Base-by-base conservation (phyloP, 495 filamentous ascomycete species). In the Tuber indicum region DNA sequence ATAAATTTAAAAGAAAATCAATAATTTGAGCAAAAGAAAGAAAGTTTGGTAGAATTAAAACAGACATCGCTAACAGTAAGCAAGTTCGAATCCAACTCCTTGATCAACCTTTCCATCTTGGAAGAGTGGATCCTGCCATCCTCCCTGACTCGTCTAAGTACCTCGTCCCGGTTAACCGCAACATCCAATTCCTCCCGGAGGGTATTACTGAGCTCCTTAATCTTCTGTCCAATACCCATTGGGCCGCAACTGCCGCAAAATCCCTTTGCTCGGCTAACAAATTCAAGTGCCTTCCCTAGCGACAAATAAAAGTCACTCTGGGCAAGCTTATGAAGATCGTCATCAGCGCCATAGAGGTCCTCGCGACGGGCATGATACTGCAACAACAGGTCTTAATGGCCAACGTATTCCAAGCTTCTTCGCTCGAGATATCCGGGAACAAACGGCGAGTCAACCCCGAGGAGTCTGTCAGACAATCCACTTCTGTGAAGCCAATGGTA, bases 401-500 rank as follows among this genome's bases (percentile, higher is more conserved):
- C 86, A 23, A 92, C 86, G 74, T 92, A 89, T 7, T 90, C 89
- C 3, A 85, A 83, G 5, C 92, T 90, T 70, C 91, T 91, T 71
- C 91, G 89, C 77, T 92, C 86, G 4, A 99, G 89, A 84, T 97
- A 99, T n/a, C 89, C 90, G 41, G 95, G 89, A 46, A 98, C 93
- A 81, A 92, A 92, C 0, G 90, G 88, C 19, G 96, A 97, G 73
- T 93, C 87, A 52, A 94, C 92, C 71, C 91, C 90, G 14, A 99
- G 89, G 52, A 99, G 87, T 7, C 93, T 91, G 73, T 98, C 93
- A 41, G 86, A 91, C 89, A 92, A 93, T 12, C 91, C 91, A 82
- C 94, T 91, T 47, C 87, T 84, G 66, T 97, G 88, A 84, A 98
- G 98, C 96, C 96, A 99, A 76, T 98, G 95, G 83, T 98, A 99